Conservation (phyloP, 2,329 filamentous ascomycete species). For the Clarireedia monteithiana region DNA sequence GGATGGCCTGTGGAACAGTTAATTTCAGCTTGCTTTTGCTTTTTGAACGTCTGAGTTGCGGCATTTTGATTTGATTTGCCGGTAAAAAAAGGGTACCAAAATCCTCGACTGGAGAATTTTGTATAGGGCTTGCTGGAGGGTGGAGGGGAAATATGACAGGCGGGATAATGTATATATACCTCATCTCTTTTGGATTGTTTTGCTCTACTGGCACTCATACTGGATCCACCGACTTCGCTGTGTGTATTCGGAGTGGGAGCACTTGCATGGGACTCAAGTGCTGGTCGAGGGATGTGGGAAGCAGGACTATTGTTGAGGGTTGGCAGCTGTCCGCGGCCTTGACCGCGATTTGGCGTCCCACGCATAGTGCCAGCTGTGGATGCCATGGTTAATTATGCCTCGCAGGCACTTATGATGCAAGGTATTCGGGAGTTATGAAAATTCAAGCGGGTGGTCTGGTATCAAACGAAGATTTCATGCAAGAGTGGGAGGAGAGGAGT, state of each 20-base stretch:
- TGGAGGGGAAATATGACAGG: not conserved
- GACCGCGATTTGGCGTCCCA: constrained; percentile 57
- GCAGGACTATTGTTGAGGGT: constrained; percentile 52
- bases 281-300: constrained; percentile 66
- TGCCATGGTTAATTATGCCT: constrained; percentile 21
- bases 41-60: constrained; percentile 9
- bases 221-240: constrained; percentile 48
- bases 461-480: not conserved
- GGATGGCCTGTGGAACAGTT: constrained; percentile 64
- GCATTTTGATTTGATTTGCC: not conserved
- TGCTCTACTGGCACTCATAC: constrained; percentile 86
- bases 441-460: not conserved
- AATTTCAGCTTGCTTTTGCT: constrained; percentile 4
- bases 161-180: constrained; percentile 43
- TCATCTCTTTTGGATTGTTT: constrained; percentile 98
- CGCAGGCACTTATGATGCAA: not conserved
- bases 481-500: not conserved
- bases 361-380: constrained; percentile 46
- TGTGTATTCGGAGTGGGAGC: constrained; percentile 32
- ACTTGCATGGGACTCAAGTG: constrained; percentile 49
- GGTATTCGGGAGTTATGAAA: not conserved
- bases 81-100: not conserved
- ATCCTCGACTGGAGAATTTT: too few species aligned
- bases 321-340: constrained; percentile 50
- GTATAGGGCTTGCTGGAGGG: not conserved